A percentile compares a stretch with the other conserved stretches of the same genome.
phyloP scores from a whole-genome alignment of 306 rosid genomes.

The Acmispon strigosus region DNA sequence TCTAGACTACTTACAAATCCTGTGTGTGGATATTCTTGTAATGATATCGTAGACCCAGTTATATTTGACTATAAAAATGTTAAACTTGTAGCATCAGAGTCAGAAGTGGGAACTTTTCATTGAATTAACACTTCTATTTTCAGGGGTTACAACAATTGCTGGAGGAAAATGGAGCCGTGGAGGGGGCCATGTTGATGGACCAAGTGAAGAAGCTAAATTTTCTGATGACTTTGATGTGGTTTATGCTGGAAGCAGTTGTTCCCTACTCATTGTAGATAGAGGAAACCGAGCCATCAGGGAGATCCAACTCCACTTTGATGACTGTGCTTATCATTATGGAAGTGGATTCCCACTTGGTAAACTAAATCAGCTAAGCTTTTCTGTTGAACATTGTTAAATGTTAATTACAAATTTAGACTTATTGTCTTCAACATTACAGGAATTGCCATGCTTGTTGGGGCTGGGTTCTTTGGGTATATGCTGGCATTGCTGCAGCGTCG shows the following conservation, averaged over 20 bases:
- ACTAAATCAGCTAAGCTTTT: background rate
- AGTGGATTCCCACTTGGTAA: constrained; percentile 87
- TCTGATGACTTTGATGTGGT: constrained; percentile 90
- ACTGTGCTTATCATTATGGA: constrained; percentile 88
- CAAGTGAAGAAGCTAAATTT: constrained; percentile 87
- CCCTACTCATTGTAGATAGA: constrained; percentile 74
- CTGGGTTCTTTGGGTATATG: constrained; percentile 93
- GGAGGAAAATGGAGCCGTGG: constrained; percentile 82
- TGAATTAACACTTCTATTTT: constrained; percentile 20
- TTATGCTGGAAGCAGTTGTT: constrained; percentile 89
- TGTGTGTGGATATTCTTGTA: background rate
- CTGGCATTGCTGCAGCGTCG: constrained; percentile 78
- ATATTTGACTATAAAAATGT: background rate
- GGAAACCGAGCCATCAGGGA: constrained; percentile 84
- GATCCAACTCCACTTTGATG: constrained; percentile 87
- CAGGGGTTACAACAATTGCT: constrained; percentile 90
- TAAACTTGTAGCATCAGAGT: background rate
- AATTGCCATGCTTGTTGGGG: constrained; percentile 64
- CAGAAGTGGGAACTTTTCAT: background rate
- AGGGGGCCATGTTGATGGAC: constrained; percentile 83
- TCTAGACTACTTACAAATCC: background rate
- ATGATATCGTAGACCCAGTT: background rate
- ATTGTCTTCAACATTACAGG: constrained; percentile 41
- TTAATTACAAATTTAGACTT: constrained; percentile 4
- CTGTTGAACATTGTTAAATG: background rate